A percentile compares a stretch with the other conserved stretches of the same genome.
Conservation (phyloP, 768 basidiomycete genomes). For the Tremella mesenterica region DNA sequence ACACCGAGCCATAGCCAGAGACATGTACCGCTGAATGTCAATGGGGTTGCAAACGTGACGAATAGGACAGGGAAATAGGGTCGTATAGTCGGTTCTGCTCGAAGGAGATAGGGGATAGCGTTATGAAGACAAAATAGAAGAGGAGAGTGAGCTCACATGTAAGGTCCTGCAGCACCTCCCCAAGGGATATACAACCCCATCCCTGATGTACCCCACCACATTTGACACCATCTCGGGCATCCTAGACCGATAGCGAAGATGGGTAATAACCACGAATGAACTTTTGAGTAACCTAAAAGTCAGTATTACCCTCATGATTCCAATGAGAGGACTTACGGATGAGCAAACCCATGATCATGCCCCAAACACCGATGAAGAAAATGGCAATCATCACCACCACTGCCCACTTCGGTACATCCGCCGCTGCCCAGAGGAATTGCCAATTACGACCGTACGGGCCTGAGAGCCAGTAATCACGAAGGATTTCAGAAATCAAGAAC, state of each 20-base stretch:
- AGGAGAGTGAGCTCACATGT: constrained; percentile 51
- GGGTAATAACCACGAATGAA: constrained; percentile 88
- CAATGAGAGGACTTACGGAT: constrained; percentile 44
- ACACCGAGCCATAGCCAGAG: constrained; percentile 95
- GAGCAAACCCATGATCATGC: constrained; percentile 59
- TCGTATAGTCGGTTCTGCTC: too few species aligned
- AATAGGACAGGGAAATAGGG: too few species aligned
- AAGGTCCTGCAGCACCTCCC: constrained; percentile 77
- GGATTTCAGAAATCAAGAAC: constrained; percentile 85
- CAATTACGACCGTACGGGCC: constrained; percentile 68
- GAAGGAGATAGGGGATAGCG: too few species aligned
- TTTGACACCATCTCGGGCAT: constrained; percentile 92
- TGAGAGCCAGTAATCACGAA: constrained; percentile 51
- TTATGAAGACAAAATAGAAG: too few species aligned
- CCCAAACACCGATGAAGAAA: constrained; percentile 89
- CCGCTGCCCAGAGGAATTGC: constrained; percentile 77
- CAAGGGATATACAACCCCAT: constrained; percentile 88
- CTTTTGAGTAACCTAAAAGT: constrained; percentile 63
- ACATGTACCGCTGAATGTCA: constrained; percentile 53
- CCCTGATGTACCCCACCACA: constrained; percentile 92
- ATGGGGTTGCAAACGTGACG: background rate
- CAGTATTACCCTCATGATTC: background rate
- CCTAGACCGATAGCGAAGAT: constrained; percentile 93
- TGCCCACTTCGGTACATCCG: constrained; percentile 71
- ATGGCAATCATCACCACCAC: constrained; percentile 66